phyloP scores from a whole-genome alignment of 192 early-diverging fungal species.

The Neocallimastix lanati region DNA sequence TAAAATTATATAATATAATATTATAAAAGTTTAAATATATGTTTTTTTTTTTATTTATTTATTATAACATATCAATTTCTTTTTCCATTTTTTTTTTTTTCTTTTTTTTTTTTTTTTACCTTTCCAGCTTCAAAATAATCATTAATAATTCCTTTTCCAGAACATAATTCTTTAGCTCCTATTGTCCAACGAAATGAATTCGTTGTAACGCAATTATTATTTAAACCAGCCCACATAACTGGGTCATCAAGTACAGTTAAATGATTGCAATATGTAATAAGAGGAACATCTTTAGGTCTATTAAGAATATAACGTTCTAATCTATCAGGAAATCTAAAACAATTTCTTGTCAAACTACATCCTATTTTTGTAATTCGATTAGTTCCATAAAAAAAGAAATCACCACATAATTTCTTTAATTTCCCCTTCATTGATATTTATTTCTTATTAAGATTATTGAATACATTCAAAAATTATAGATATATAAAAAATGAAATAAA shows the following conservation, averaged over 20 bases:
- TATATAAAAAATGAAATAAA: no score
- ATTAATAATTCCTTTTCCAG: background rate
- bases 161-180: background rate
- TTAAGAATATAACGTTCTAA: background rate
- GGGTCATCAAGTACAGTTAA: background rate
- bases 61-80: no score
- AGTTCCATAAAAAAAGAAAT: background rate
- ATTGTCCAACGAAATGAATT: background rate
- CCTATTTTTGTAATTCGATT: background rate
- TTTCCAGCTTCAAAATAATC: background rate
- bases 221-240: background rate
- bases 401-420: background rate
- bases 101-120: background rate
- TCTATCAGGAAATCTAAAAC: background rate
- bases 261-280: background rate
- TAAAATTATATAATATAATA: no score
- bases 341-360: background rate
- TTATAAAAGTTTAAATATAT: no score
- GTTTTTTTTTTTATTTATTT: no score
- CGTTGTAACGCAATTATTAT: background rate
- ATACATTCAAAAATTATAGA: no score
- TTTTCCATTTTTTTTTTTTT: no score
- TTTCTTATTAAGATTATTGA: no score
- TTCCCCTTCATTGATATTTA: background rate
- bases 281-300: background rate